Conservation (phyloP, 495 filamentous ascomycete genomes). For the Neurospora terricola region DNA sequence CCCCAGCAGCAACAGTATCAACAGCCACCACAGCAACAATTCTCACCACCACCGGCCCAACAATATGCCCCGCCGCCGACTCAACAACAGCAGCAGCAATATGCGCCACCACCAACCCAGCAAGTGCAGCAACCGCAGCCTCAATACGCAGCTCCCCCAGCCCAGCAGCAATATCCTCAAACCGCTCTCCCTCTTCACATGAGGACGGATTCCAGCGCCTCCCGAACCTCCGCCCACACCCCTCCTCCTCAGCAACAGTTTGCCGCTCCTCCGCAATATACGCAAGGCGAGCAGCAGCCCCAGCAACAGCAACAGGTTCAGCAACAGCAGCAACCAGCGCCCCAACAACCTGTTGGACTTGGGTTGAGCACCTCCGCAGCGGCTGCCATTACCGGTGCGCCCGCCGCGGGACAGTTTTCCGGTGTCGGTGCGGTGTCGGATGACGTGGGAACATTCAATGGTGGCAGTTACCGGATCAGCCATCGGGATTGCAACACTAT, state of each 20-base stretch:
- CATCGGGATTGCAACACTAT: conserved; percentile 88
- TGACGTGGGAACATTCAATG: conserved; percentile 90
- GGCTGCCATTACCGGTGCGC: conserved; percentile 23
- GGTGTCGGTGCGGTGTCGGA: conserved; percentile 54
- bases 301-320: conserved; percentile 12
- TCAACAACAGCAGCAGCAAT: conserved; percentile 16
- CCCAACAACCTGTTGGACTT: conserved; percentile 7
- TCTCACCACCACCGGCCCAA: conserved; percentile 3
- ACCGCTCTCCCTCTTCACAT: conserved; percentile 21
- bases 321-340: conserved; percentile 10
- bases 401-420: conserved; percentile 39
- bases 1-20: conserved; percentile 28
- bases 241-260: conserved; percentile 25
- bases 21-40: conserved; percentile 18
- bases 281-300: conserved; percentile 26
- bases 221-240: conserved; percentile 18
- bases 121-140: conserved; percentile 4
- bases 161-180: conserved; percentile 9
- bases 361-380: conserved; percentile 17
- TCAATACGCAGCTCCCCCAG: conserved; percentile 9
- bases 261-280: conserved; percentile 26
- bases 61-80: conserved; percentile 27
- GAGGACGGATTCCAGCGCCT: conserved; percentile 11
- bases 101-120: conserved; percentile 16
- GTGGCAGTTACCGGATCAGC: conserved; percentile 85